Percentiles rank a stretch among this genome's conserved stretches.
Evolutionary conservation across 2,329 filamentous ascomycete genomes (phyloP).

Genomic region (Botryosphaeria dothidea): DNA sequence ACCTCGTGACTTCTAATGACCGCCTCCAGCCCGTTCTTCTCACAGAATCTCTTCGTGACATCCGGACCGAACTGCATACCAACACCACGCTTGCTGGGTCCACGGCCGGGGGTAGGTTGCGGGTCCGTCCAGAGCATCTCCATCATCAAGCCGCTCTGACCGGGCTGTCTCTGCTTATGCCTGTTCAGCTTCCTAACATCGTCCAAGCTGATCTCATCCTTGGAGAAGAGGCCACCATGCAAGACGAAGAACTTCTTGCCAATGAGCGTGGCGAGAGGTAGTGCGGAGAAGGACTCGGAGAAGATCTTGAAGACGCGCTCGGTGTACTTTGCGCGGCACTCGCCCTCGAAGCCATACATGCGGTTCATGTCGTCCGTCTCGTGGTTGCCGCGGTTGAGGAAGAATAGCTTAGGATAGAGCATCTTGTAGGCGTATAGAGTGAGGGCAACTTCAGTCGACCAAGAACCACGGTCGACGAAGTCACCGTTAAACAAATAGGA

Average conservation of each 20-base stretch:
- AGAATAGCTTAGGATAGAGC: slow-evolving; percentile 84
- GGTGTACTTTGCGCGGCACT: slow-evolving; percentile 98
- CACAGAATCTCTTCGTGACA: slow-evolving; percentile 93
- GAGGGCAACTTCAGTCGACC: slow-evolving; percentile 96
- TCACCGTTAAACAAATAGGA: slow-evolving; percentile 98
- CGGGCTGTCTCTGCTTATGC: slow-evolving; percentile 88
- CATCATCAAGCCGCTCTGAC: slow-evolving; percentile 97
- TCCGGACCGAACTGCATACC: slow-evolving; percentile 97
- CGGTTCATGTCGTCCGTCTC: slow-evolving; percentile 99
- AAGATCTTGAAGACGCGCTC: slow-evolving; percentile 96
- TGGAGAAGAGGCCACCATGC: slow-evolving; percentile 92
- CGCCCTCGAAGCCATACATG: slow-evolving; percentile 96
- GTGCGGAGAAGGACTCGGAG: slow-evolving; percentile 94
- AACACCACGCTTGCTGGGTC: slow-evolving; percentile 94
- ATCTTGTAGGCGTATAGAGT: slow-evolving; percentile 96
- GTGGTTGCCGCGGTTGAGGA: slow-evolving; percentile 96
- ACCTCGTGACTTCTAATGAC: slow-evolving; percentile 98
- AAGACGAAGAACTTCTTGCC: slow-evolving; percentile 89
- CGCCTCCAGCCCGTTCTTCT: slow-evolving; percentile 90
- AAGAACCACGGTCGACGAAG: slow-evolving; percentile 95
- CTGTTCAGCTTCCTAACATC: slow-evolving; percentile 92
- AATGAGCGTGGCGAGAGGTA: slow-evolving; percentile 89
- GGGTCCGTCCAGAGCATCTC: slow-evolving; percentile 99
- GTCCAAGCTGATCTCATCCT: slow-evolving; percentile 87
- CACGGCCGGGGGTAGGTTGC: slow-evolving; percentile 79